Evolutionary conservation across 345 rosid species (phyloP), one percentile per base, ranked within the genome.

Genomic region (Psidium guajava): DNA sequence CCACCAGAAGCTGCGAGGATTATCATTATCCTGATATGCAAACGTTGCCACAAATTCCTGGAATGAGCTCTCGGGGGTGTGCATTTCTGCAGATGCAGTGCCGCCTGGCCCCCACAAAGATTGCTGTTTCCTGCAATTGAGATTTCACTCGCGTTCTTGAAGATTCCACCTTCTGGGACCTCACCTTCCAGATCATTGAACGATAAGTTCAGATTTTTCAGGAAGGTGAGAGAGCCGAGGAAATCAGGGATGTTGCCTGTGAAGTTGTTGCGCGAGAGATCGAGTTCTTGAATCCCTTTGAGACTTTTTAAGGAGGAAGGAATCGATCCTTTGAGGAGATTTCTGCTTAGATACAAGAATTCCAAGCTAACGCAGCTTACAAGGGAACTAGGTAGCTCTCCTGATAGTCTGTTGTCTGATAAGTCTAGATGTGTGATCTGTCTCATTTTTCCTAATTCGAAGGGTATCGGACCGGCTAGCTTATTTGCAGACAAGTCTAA

Each of bases 201-300:
- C 5, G 89, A 89, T 58, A 89, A 57, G 85, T 89, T 82, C 32
- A 89, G 51, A 1, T 1, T 21, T 75, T 2, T 88, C 52, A 86
- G 50, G 44, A 87, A 89, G 6, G 58, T 10, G 13, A 87, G 75
- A 25, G 86, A 59, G 28, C 42, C 51, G 3, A 89, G 47, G 50
- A 87, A 89, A 21, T 74, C 56, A 8, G 91, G 91, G 6, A 89
- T 87, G 54, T 59, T 74, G 20, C 89, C 91, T 0, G 85, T 36
- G 69, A 89, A 83, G 85, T 87, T 87, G 87, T 89, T 89, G 27
- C 10, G 73, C 0, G 91, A 89, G 69, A 89, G 87, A 82, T 88
- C 91, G 12, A 89, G 83, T 11, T 83, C 81, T 74, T 85, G 82
- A 40, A 88, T 56, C 42, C 86, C 90, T 55, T 50, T 87, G 21